A percentile compares a stretch with the other conserved stretches of the same genome.
Conservation (phyloP, 2,329 filamentous ascomycete species). For the Meredithiella fracta region DNA sequence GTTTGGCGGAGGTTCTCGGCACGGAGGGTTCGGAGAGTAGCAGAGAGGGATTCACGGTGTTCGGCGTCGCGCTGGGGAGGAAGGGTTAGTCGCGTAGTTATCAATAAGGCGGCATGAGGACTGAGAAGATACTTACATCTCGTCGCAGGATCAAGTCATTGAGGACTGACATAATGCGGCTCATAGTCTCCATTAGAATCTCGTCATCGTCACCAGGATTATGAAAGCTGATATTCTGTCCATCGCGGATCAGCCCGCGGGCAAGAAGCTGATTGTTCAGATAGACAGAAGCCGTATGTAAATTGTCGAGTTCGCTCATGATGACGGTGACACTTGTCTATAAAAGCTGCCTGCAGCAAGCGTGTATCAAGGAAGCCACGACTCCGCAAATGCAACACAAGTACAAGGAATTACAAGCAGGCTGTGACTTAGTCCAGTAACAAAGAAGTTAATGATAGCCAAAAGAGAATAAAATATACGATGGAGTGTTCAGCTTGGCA, state of each 20-base stretch:
- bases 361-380: not conserved
- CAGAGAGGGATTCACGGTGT: constrained; percentile 67
- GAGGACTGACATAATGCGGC: constrained; percentile 75
- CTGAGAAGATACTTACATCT: constrained; percentile 46
- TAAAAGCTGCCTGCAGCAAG: not conserved
- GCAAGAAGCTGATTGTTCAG: constrained; percentile 58
- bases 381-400: not conserved
- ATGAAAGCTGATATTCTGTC: constrained; percentile 68
- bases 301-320: constrained; percentile 44
- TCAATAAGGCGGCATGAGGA: not conserved
- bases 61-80: constrained; percentile 61
- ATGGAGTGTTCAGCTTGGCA: not conserved
- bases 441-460: not conserved
- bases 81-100: not conserved
- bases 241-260: constrained; percentile 47
- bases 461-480: not conserved
- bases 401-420: not conserved
- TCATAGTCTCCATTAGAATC: constrained; percentile 48
- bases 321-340: not conserved
- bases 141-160: constrained; percentile 83
- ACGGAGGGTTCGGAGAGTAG: constrained; percentile 59
- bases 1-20: constrained; percentile 59
- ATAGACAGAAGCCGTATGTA: constrained; percentile 51
- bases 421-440: not conserved
- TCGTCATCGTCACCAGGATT: constrained; percentile 48